A percentile compares a stretch with the other conserved stretches of the same genome.
Conservation (phyloP, 768 basidiomycete species). For the Naganishia friedmannii region DNA sequence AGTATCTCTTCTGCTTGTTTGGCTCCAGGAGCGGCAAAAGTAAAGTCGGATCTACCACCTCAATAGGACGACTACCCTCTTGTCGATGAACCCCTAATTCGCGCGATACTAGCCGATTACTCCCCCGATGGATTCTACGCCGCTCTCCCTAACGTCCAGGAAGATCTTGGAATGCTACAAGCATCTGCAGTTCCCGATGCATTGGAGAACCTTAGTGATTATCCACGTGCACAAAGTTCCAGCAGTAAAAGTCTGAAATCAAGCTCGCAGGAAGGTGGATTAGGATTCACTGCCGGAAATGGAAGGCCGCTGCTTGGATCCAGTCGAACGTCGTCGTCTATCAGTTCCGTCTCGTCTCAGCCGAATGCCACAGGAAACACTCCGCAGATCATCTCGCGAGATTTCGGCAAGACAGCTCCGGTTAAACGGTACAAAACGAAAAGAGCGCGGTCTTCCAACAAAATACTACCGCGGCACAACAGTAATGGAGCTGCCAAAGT, state of each 20-base stretch:
- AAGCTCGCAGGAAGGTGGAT: not conserved
- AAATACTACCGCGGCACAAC: not conserved
- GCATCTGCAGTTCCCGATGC: constrained; percentile 26
- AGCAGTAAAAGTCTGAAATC: not conserved
- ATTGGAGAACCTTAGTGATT: not conserved
- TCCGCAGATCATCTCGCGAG: constrained; percentile 9
- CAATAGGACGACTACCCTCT: constrained; percentile 29
- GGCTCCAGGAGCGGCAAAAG: not conserved
- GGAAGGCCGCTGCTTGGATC: not conserved
- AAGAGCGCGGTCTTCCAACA: not conserved
- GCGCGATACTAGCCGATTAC: constrained; percentile 28
- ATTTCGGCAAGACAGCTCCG: not conserved
- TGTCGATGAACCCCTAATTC: constrained; percentile 30
- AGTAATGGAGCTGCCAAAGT: not conserved
- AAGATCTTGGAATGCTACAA: constrained; percentile 28
- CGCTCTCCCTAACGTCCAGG: constrained; percentile 20
- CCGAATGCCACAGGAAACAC: not conserved
- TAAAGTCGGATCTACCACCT: not conserved
- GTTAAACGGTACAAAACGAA: constrained; percentile 11
- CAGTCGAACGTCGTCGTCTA: not conserved
- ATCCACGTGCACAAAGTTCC: not conserved
- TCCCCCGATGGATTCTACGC: constrained; percentile 24
- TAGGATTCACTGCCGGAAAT: not conserved
- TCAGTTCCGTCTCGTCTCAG: not conserved
- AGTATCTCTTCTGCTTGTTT: not conserved